Evolutionary conservation across 306 rosid species (phyloP).

Genomic region (Ammopiptanthus mongolicus): DNA sequence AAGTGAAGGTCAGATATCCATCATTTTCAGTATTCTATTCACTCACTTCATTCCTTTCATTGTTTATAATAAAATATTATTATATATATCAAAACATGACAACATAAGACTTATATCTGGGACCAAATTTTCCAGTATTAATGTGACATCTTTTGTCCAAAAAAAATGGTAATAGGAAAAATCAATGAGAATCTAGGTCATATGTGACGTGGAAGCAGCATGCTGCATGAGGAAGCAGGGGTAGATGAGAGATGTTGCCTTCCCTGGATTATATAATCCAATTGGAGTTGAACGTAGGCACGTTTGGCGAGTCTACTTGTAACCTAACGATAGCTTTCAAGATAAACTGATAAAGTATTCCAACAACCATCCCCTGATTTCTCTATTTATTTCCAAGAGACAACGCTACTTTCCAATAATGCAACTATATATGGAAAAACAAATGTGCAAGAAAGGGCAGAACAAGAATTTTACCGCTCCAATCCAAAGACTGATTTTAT

Average conservation of each 20-base stretch:
- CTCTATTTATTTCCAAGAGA: not conserved
- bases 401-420: not conserved
- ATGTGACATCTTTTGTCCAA: not conserved
- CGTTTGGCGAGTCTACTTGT: not conserved
- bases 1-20: not conserved
- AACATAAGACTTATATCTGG: not conserved
- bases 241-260: conserved; percentile 34
- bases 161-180: not conserved
- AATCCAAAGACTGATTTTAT: not conserved
- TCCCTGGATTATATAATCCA: conserved; percentile 28
- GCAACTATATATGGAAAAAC: not conserved
- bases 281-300: not conserved
- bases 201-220: not conserved
- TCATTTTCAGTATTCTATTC: not conserved
- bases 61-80: not conserved
- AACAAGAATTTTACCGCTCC: not conserved
- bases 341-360: not conserved
- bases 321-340: not conserved
- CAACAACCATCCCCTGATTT: not conserved
- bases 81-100: not conserved
- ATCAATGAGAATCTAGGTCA: not conserved
- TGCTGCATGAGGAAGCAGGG: not conserved
- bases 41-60: conserved; percentile 2
- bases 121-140: not conserved
- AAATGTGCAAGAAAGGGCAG: not conserved